Base-by-base conservation (phyloP, 179 eudicot genomes). In the Drosera spatulata region DNA sequence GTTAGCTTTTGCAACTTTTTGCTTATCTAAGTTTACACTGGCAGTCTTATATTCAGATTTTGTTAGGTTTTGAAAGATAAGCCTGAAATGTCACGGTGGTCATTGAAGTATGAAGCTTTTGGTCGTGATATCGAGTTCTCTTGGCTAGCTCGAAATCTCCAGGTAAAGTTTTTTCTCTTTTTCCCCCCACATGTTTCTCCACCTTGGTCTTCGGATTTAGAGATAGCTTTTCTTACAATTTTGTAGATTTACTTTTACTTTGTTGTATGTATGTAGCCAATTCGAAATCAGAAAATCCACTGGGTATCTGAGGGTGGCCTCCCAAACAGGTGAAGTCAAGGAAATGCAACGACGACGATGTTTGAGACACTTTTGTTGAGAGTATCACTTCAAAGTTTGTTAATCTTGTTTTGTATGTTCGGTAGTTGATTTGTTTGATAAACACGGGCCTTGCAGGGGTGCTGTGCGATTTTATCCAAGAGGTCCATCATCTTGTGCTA, bases 271-370 rank as follows among this genome's bases (percentile, higher is more conserved):
- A 64, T 78, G 71, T 82, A 89, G 97, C 99, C 97, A 53, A 93
- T 79, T 50, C 95, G 77, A 10, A 93, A 93, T 73, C 96, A 89
- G 70, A 93, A 93, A 76, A 86, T 93, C 69, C 99, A 93, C 59
- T 93, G 99, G 99, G 75, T 95, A 78, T 93, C 99, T 52, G 58
- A 84, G 56, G 99, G 86, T 69, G 99, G 97, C 70, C 99, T 89
- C 68, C 90, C 87, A 62, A 93, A 93, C 73, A 86, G 93, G 99
- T 93, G 71, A 55, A 22, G 33, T 22, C 33, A 22, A 22, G 33
- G 33, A 22, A 22, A 22, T 22, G 33, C 33, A 22, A 22, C 33
- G 33, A 22, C 33, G 1, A 22, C 1, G 33, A 22, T 22, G 33
- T 22, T 22, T 22, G 33, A 22, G 33, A 22, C 33, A 22, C 33